A percentile compares a stretch with the other conserved stretches of the same genome.
phyloP scores from a whole-genome alignment of 371 early-diverging fungal species.

The Mucor ambiguus region DNA sequence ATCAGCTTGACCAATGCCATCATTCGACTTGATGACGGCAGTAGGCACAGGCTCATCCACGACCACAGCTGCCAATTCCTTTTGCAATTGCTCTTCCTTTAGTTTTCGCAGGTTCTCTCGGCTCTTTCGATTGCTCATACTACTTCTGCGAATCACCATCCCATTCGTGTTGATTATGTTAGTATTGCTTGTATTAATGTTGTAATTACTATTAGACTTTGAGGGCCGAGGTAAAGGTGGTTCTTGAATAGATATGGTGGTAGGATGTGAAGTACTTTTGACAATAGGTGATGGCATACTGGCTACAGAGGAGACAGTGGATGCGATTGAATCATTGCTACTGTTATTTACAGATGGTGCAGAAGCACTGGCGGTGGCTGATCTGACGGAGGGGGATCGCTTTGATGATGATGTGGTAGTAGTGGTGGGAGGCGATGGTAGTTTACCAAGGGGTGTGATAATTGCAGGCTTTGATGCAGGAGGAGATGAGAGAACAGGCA shows the following conservation, averaged over 20 bases:
- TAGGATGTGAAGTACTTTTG: neutral
- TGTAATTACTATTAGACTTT: slow-evolving; percentile 4
- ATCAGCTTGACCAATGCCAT: neutral
- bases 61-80: neutral
- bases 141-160: slow-evolving; percentile 33
- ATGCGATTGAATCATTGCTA: slow-evolving; percentile 15
- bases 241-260: slow-evolving; percentile 9
- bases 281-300: slow-evolving; percentile 13
- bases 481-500: neutral
- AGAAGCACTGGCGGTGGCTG: neutral
- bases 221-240: slow-evolving; percentile 19
- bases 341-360: neutral
- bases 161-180: slow-evolving; percentile 14
- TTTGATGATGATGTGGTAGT: neutral
- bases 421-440: neutral
- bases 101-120: slow-evolving; percentile 35
- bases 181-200: neutral
- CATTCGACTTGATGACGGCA: neutral
- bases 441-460: slow-evolving; percentile 13
- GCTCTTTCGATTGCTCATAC: slow-evolving; percentile 41
- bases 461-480: neutral
- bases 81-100: slow-evolving; percentile 12
- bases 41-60: slow-evolving; percentile 15
- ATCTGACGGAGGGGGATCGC: neutral
- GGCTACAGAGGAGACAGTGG: slow-evolving; percentile 14